Evolutionary conservation across 441 rosid species (phyloP).

Genomic region (Macaranga tanarius): DNA sequence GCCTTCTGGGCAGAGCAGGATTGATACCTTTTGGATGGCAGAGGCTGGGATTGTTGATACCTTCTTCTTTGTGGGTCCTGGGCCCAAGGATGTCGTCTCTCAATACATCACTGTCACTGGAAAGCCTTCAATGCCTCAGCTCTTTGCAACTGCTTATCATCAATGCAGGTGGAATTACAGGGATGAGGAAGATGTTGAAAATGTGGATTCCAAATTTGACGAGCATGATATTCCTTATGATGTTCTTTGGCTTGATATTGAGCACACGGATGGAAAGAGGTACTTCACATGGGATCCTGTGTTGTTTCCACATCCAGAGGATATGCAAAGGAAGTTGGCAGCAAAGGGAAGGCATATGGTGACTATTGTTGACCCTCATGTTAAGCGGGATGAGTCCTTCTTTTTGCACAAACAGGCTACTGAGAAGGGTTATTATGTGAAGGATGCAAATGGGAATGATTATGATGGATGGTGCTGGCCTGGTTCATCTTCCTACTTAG

Average conservation of each 20-base stretch:
- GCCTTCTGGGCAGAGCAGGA: constrained; percentile 57
- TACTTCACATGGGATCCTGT: constrained; percentile 90
- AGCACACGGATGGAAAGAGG: constrained; percentile 91
- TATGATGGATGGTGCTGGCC: constrained; percentile 99
- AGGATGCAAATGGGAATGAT: constrained; percentile 84
- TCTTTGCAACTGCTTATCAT: constrained; percentile 91
- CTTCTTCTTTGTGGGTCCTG: constrained; percentile 86
- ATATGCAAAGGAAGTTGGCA: constrained; percentile 87
- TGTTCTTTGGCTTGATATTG: constrained; percentile 97
- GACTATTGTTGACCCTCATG: constrained; percentile 96
- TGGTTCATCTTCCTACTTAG: constrained; percentile 89
- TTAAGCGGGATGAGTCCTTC: constrained; percentile 84
- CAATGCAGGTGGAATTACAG: constrained; percentile 99
- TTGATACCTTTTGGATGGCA: constrained; percentile 94
- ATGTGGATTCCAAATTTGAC: constrained; percentile 92
- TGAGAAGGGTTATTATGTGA: constrained; percentile 78
- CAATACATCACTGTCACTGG: constrained; percentile 89
- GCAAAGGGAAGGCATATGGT: constrained; percentile 97
- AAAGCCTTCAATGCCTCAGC: constrained; percentile 85
- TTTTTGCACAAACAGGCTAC: constrained; percentile 82
- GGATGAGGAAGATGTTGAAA: constrained; percentile 97
- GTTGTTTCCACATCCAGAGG: constrained; percentile 86
- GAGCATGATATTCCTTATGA: constrained; percentile 97
- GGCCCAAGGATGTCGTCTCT: constrained; percentile 87
- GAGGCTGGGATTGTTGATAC: constrained; percentile 98